Base-by-base conservation (phyloP, 2,329 filamentous ascomycete genomes). In the Stagonosporopsis chrysanthemi region DNA sequence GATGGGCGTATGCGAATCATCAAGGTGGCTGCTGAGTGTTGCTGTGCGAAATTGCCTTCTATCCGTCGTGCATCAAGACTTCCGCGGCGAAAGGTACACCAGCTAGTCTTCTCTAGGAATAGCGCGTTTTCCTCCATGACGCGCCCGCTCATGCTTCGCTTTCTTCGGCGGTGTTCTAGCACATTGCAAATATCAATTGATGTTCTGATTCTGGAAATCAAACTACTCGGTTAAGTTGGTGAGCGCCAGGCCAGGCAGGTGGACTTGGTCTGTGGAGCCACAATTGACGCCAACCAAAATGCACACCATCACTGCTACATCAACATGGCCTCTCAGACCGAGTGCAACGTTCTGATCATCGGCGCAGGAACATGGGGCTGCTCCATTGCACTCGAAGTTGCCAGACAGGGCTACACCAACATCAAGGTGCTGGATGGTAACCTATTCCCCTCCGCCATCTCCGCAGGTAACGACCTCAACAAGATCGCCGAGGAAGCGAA, bases 301-400 rank as follows among this genome's bases (percentile, higher is more conserved):
- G 47, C 31, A 48, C 11, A 8, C n/a, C 8, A 17, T 28, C 19
- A 40, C 9, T n/a, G 26, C 31, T 38, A 22, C 36, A 39, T 28
- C 46, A 41, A 19, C n/a, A 58, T 53, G 49, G 23, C 39, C 14
- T 35, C 51, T 26, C 41, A 56, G 35, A 54, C 33, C 3, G 36
- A 57, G 11, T 52, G 48, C 19, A 52, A 52, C 31, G 69, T 77
- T 38, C 66, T 83, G 22, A 80, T 83, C 35, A 66, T 83, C 46
- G 81, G 82, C 8, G 80, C 77, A 17, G 82, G 82, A 9, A 82
- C 81, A 4, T 84, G 81, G 75, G 82, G 82, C 14, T 78, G 77
- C 31, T 81, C 79, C 7, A 82, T 81, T 5, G 81, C 82, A 5
- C 74, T 82, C 17, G 75, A 82, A 58, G 72, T 84, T 9, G 80